Evolutionary conservation across 2,329 filamentous ascomycete species (phyloP).

Genomic region (Tolypocladium ovalisporum): DNA sequence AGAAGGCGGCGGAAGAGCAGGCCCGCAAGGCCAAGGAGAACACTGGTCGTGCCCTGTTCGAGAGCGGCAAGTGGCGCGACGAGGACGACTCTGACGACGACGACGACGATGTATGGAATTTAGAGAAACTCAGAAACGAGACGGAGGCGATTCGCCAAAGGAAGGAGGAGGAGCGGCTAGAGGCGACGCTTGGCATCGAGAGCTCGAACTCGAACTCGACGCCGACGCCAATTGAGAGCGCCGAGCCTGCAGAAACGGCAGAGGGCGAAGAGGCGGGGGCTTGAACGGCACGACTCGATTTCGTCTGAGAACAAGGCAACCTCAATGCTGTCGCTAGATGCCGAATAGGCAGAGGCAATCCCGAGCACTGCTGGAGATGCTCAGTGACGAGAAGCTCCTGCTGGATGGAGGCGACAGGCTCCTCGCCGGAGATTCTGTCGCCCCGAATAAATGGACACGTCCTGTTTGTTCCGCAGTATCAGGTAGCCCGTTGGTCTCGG

Average conservation of each 20-base stretch:
- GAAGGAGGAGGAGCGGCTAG: constrained; percentile 66
- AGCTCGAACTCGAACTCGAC: neutral
- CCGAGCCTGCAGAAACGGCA: neutral
- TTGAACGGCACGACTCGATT: constrained; percentile 3
- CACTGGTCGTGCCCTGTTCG: constrained; percentile 88
- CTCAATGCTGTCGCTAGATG: neutral
- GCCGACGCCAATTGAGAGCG: constrained; percentile 1
- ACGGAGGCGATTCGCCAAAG: constrained; percentile 64
- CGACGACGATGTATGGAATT: constrained; percentile 60
- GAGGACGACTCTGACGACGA: constrained; percentile 51
- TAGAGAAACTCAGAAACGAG: constrained; percentile 72
- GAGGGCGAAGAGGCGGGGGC: constrained; percentile 6
- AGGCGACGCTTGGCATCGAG: constrained; percentile 17
- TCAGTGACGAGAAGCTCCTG: constrained; percentile 3
- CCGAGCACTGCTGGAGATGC: constrained; percentile 12
- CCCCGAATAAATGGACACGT: neutral
- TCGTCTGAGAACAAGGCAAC: neutral
- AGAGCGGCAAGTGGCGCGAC: constrained; percentile 85
- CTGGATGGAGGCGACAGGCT: constrained; percentile 3
- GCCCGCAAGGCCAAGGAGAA: constrained; percentile 87
- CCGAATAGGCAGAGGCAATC: constrained; percentile 11
- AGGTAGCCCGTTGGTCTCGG: neutral
- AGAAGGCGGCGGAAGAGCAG: constrained; percentile 92
- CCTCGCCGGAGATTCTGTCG: neutral
- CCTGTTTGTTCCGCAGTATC: neutral